Evolutionary conservation across 1,139 yeast species (phyloP), one percentile per base, ranked within the genome.

Genomic region (Eremothecium coryli): DNA sequence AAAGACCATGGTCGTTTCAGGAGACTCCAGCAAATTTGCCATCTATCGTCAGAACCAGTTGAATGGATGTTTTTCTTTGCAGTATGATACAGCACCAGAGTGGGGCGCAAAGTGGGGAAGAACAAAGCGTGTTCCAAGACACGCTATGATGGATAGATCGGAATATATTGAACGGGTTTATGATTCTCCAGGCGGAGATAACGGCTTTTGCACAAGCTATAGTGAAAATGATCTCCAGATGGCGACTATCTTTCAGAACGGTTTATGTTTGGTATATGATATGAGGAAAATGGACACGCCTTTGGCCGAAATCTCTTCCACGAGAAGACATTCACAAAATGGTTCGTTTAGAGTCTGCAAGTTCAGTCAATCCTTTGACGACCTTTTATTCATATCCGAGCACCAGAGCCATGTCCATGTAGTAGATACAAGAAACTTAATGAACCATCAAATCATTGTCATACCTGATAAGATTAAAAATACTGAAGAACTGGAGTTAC

Each of bases 341-440:
- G 73, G 74, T 11, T 61, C 82, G 43, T 66, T 80, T 58, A 57
- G 66, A 42, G 58, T 50, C 21, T 52, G 88, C 52, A 74, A 71
- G 51, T 84, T 82, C 49, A 70, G 88, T 10, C 68, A 73, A 31
- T 80, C 82, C 10, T 66, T 79, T 17, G 86, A 79, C 48, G 95
- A 86, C 56, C 58, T 85, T 40, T 63, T 86, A 45, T 73, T 82
- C 36, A 65, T 86, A 2, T 72, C 82, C 36, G 96, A 86, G 54
- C 95, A 86, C 50, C 82, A 76, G 39, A 93, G 93, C 1, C 64
- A 95, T 37, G 82, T 86, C 2, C 96, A 86, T 59, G 64, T 85
- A 35, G 65, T 86, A 17, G 95, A 86, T 55, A 67, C 85, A 29
- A 68, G 95, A 39, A 73, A 78, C 48, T 70, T 76, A 48, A 64